These are phyloP conservation scores for Phytophthora fragariae DNA, from an alignment of 352 stramenopile species.

Conservation along the genomic window DNA sequence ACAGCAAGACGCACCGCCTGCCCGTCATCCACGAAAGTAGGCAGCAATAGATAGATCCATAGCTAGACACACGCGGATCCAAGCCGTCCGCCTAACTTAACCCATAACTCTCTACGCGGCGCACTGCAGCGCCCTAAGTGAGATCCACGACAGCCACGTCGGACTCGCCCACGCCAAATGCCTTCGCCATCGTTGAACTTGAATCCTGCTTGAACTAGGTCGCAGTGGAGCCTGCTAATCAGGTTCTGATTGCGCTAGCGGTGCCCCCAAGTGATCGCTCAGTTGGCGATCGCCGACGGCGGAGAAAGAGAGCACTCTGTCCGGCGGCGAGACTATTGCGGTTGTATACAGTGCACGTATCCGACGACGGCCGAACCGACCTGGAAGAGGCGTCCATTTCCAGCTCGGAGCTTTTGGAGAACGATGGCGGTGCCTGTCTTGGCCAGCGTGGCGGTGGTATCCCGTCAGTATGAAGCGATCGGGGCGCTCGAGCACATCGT, in stretches of 20 bases:
- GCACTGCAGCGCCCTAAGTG: no score
- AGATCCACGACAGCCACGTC: slow-evolving; percentile 1
- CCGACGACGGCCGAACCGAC: slow-evolving; percentile 21
- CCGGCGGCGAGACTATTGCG: slow-evolving; percentile 10
- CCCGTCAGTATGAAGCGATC: slow-evolving; percentile 25
- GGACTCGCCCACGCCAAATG: background rate
- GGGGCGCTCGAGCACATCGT: slow-evolving; percentile 28
- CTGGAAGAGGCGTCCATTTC: slow-evolving; percentile 24
- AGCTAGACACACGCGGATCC: background rate
- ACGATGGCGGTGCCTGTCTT: slow-evolving; percentile 22
- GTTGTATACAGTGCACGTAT: slow-evolving; percentile 6
- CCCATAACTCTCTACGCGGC: slow-evolving; percentile 5
- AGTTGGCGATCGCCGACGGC: slow-evolving; percentile 14
- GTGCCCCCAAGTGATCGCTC: background rate
- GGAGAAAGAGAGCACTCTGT: slow-evolving; percentile 5
- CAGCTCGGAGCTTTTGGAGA: background rate
- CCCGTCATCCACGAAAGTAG: slow-evolving; percentile 30
- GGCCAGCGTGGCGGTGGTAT: slow-evolving; percentile 23
- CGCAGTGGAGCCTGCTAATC: background rate
- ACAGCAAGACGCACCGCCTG: slow-evolving; percentile 26
- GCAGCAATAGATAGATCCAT: slow-evolving; percentile 4
- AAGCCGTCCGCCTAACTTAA: slow-evolving; percentile 20
- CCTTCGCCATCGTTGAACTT: slow-evolving; percentile 12
- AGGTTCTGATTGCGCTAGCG: slow-evolving; percentile 12
- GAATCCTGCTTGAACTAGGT: slow-evolving; percentile 2